These are phyloP conservation scores for Ettlia oleoabundans DNA, from an alignment of 139 green algal species.

Conservation along the genomic window DNA sequence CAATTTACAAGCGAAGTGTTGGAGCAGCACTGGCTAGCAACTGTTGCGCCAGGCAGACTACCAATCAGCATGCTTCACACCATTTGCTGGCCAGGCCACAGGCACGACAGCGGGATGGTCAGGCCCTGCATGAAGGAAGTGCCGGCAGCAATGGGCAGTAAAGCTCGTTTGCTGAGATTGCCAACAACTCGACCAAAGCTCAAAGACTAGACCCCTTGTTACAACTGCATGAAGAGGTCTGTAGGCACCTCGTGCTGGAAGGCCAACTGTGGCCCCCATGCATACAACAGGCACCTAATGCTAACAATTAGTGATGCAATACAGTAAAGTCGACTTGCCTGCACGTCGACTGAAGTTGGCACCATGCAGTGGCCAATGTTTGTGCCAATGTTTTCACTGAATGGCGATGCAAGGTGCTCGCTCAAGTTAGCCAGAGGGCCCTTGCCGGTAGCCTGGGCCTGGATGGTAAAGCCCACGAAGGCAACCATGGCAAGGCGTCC, in stretches of 20 bases:
- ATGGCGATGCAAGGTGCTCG: conserved; percentile 65
- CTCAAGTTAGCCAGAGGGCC: conserved; percentile 64
- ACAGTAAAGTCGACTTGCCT: background rate
- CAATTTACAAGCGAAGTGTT: too few species aligned
- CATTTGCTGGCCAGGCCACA: conserved; percentile 77
- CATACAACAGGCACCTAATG: background rate
- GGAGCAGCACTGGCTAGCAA: too few species aligned
- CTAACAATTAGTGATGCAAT: too few species aligned
- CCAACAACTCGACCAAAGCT: too few species aligned
- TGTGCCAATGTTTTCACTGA: conserved; percentile 69
- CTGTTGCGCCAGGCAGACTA: too few species aligned
- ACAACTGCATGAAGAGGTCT: too few species aligned
- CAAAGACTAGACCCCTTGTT: too few species aligned
- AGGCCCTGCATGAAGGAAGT: conserved; percentile 59
- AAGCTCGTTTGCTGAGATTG: too few species aligned
- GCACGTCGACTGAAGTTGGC: conserved; percentile 63
- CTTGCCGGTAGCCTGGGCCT: conserved; percentile 63
- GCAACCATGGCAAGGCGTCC: conserved; percentile 94
- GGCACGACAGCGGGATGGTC: conserved; percentile 74
- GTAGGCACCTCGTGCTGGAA: too few species aligned
- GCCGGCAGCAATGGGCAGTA: too few species aligned
- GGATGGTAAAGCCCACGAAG: conserved; percentile 74
- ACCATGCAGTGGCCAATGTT: conserved; percentile 78
- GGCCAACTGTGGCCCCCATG: too few species aligned
- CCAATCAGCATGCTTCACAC: too few species aligned